These are phyloP conservation scores for Thalassiosira hispida DNA, from an alignment of 352 stramenopile species.

Conservation along the genomic window DNA sequence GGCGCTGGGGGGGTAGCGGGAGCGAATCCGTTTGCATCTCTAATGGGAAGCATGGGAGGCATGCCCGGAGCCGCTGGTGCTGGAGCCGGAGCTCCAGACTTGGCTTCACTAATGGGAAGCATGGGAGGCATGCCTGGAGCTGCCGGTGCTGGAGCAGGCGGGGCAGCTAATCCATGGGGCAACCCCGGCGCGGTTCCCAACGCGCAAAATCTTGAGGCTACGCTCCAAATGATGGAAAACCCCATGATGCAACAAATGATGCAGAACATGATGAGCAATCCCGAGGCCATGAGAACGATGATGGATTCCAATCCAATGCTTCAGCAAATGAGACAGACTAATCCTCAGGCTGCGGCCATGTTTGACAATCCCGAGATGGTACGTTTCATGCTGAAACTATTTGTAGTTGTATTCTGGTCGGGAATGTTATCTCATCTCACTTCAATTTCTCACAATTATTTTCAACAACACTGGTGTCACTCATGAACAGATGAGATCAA, in stretches of 20 bases:
- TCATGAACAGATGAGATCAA: slow-evolving; percentile 60
- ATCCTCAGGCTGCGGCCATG: slow-evolving; percentile 67
- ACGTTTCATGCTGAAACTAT: slow-evolving; percentile 11
- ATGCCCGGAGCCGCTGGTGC: slow-evolving; percentile 10
- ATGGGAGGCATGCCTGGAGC: slow-evolving; percentile 34
- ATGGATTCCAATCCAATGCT: slow-evolving; percentile 80
- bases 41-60: slow-evolving; percentile 26
- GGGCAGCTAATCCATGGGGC: slow-evolving; percentile 49
- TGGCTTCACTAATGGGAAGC: slow-evolving; percentile 20
- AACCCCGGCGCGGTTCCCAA: slow-evolving; percentile 38
- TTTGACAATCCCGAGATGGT: slow-evolving; percentile 67
- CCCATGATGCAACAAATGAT: slow-evolving; percentile 83
- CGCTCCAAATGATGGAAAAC: slow-evolving; percentile 84
- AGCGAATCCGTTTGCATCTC: slow-evolving; percentile 31
- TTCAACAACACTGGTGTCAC: not conserved
- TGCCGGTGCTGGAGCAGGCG: slow-evolving; percentile 7
- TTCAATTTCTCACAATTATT: not conserved
- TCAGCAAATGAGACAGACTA: slow-evolving; percentile 66
- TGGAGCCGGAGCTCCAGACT: slow-evolving; percentile 27
- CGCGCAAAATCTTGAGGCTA: slow-evolving; percentile 43
- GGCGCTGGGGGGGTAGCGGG: not conserved
- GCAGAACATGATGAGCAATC: slow-evolving; percentile 77
- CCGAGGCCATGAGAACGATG: slow-evolving; percentile 68
- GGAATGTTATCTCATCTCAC: not conserved
- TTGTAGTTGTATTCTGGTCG: slow-evolving; percentile 6